Evolutionary conservation across 2,329 filamentous ascomycete genomes (phyloP).

Genomic region (Talaromyces amestolkiae): DNA sequence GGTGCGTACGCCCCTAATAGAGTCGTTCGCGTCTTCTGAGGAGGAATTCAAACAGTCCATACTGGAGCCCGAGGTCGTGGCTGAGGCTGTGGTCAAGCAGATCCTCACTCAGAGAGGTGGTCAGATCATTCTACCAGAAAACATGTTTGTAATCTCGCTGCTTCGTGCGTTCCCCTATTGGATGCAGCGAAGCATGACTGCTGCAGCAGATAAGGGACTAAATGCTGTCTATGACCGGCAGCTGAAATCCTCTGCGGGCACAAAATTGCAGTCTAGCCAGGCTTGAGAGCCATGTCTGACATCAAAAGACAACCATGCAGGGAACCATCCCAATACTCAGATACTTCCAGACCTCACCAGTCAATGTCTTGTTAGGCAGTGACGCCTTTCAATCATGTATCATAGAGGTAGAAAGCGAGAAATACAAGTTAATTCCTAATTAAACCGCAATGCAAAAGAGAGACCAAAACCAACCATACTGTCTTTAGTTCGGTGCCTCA

Average conservation of each 20-base stretch:
- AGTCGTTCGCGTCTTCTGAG: not conserved
- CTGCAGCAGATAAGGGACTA: not conserved
- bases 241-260: not conserved
- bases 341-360: too few relatives aligned
- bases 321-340: too few relatives aligned
- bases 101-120: not conserved
- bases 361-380: too few relatives aligned
- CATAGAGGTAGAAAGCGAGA: too few relatives aligned
- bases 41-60: not conserved
- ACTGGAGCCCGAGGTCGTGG: not conserved
- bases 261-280: too few relatives aligned
- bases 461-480: too few relatives aligned
- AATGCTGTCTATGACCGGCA: not conserved
- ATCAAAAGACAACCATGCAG: too few relatives aligned
- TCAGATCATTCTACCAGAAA: not conserved
- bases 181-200: not conserved
- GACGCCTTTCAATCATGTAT: too few relatives aligned
- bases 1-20: constrained; percentile 1
- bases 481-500: too few relatives aligned
- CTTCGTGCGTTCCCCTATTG: not conserved
- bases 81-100: not conserved
- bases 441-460: too few relatives aligned
- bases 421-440: not conserved
- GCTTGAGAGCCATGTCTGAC: too few relatives aligned
- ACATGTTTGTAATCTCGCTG: not conserved